These are phyloP conservation scores for Lasiosphaeris hirsuta DNA, from an alignment of 495 filamentous ascomycete species.

Conservation along the genomic window DNA sequence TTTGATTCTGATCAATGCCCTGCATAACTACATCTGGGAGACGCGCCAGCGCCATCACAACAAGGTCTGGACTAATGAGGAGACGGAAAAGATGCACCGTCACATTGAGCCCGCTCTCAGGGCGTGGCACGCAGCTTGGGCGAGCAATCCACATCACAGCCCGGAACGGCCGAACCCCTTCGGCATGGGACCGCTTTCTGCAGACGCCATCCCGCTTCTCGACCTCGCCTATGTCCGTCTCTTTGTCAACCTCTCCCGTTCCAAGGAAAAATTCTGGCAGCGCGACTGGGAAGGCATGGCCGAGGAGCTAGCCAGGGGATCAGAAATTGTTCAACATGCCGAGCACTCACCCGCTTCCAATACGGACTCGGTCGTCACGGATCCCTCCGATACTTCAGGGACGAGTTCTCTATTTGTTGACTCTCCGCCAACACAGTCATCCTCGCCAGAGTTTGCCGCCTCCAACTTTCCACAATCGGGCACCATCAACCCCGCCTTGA, in stretches of 20 bases:
- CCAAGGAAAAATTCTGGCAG: constrained; percentile 93
- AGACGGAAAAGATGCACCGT: constrained; percentile 93
- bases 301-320: constrained; percentile 78
- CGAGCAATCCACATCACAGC: constrained; percentile 80
- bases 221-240: constrained; percentile 92
- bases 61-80: constrained; percentile 83
- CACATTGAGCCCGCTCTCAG: constrained; percentile 92
- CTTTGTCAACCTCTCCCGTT: constrained; percentile 86
- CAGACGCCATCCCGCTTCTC: constrained; percentile 90
- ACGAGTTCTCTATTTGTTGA: constrained; percentile 50
- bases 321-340: constrained; percentile 67
- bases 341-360: constrained; percentile 60
- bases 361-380: constrained; percentile 47
- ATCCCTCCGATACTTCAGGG: constrained; percentile 48
- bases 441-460: constrained; percentile 48
- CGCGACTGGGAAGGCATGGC: constrained; percentile 92
- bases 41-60: constrained; percentile 88
- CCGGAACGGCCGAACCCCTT: constrained; percentile 85
- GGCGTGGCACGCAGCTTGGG: constrained; percentile 95
- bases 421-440: constrained; percentile 53
- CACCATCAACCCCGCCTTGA: constrained; percentile 22
- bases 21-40: constrained; percentile 99
- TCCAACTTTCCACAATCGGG: constrained; percentile 30
- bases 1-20: constrained; percentile 86
- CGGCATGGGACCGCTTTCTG: constrained; percentile 83